Conservation (phyloP, 2,329 filamentous ascomycete genomes). For the Trichoderma citrinoviride region DNA sequence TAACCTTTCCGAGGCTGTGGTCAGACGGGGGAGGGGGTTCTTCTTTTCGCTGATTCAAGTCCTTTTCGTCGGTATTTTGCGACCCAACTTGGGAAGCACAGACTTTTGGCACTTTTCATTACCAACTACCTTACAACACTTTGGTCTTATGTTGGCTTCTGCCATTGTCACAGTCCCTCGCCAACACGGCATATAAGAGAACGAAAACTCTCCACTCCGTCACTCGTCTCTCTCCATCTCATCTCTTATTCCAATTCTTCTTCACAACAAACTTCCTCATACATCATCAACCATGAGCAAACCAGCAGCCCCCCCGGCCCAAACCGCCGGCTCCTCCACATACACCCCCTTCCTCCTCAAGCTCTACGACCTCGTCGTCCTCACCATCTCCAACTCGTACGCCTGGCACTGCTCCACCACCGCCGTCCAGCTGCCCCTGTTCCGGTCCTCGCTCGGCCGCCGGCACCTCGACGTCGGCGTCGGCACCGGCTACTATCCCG, state of each 20-base stretch:
- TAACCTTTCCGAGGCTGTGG: too few species aligned
- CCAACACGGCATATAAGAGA: too few species aligned
- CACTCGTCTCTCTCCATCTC: too few species aligned
- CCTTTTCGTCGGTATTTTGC: too few species aligned
- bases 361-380: slow-evolving; percentile 40
- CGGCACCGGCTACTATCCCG: slow-evolving; percentile 41
- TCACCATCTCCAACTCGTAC: slow-evolving; percentile 41
- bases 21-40: too few species aligned
- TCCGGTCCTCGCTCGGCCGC: slow-evolving; percentile 35
- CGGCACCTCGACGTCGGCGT: slow-evolving; percentile 42
- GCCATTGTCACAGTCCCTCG: not conserved
- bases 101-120: too few species aligned
- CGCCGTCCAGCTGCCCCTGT: slow-evolving; percentile 33
- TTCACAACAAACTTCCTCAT: not conserved
- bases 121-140: too few species aligned
- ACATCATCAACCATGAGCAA: not conserved
- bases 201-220: not conserved
- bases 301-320: not conserved
- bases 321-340: slow-evolving; percentile 9
- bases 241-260: not conserved
- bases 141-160: too few species aligned
- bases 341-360: slow-evolving; percentile 31
- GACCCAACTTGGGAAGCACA: too few species aligned
- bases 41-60: too few species aligned
- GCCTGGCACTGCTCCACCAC: slow-evolving; percentile 38